Percentiles rank a stretch among this genome's conserved stretches.
phyloP scores from a whole-genome alignment of 805 yeast species.

The Saturnispora quitensis region DNA sequence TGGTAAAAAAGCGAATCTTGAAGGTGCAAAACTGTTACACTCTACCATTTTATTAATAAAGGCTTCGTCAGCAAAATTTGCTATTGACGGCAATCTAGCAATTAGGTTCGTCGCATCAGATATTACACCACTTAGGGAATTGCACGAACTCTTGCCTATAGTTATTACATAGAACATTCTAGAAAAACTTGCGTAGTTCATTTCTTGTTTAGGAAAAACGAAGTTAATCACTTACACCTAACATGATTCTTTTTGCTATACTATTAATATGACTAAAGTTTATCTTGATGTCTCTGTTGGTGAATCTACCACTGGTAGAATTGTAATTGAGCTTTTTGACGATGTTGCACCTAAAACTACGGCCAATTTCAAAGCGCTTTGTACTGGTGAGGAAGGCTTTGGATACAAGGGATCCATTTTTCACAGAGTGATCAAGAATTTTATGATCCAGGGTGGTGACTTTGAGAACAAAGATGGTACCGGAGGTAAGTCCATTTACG shows the following conservation, averaged over 20 bases:
- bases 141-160: no score
- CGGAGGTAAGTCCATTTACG: constrained; percentile 78
- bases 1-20: not conserved
- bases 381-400: constrained; percentile 80
- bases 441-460: constrained; percentile 95
- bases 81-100: not conserved
- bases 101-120: not conserved
- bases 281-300: constrained; percentile 76
- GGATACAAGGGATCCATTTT: constrained; percentile 82
- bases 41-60: no score
- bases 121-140: no score
- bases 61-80: not conserved
- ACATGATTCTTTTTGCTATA: not conserved
- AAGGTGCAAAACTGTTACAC: not conserved
- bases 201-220: not conserved
- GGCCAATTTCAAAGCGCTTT: constrained; percentile 79
- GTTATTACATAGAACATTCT: not conserved
- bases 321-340: constrained; percentile 59
- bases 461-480: constrained; percentile 67
- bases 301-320: constrained; percentile 60
- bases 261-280: constrained; percentile 37
- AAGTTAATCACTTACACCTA: not conserved
- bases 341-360: constrained; percentile 74
- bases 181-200: not conserved
- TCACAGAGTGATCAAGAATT: constrained; percentile 82